These are phyloP conservation scores for Rhodosporidiobolus sp. DNA, from an alignment of 768 basidiomycete genomes.

Conservation along the genomic window DNA sequence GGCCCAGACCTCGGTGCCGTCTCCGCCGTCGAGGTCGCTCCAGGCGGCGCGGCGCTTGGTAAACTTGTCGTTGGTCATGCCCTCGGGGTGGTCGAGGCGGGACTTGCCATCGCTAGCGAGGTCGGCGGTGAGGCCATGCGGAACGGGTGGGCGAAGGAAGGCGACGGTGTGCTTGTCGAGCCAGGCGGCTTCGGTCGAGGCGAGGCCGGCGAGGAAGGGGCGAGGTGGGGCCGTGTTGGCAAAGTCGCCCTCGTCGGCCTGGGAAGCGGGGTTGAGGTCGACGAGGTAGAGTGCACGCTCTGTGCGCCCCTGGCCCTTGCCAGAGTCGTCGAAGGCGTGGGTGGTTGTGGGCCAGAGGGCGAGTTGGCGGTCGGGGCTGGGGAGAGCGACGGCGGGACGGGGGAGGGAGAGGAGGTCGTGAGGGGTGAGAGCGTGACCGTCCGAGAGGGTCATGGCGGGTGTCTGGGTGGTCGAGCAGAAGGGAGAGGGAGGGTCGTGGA, in stretches of 20 bases:
- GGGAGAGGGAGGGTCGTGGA: neutral
- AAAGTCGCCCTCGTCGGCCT: neutral
- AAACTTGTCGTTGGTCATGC: slow-evolving; percentile 23
- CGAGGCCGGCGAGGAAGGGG: slow-evolving; percentile 23
- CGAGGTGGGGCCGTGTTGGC: neutral
- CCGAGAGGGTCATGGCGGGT: neutral
- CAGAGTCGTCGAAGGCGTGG: slow-evolving; percentile 13
- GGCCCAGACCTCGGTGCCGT: slow-evolving; percentile 38
- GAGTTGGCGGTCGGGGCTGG: slow-evolving; percentile 26
- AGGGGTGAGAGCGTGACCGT: slow-evolving; percentile 17
- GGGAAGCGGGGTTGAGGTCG: neutral
- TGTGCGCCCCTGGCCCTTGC: slow-evolving; percentile 4
- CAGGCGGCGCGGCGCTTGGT: neutral
- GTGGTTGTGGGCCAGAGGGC: slow-evolving; percentile 35
- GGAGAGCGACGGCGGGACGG: slow-evolving; percentile 15
- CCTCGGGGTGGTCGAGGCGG: slow-evolving; percentile 21
- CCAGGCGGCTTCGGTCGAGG: slow-evolving; percentile 33
- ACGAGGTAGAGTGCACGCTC: slow-evolving; percentile 15
- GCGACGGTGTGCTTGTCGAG: slow-evolving; percentile 39
- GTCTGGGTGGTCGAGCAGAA: neutral
- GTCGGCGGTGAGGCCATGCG: neutral
- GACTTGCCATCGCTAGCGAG: neutral
- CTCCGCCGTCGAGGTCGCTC: slow-evolving; percentile 19
- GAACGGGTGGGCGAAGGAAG: slow-evolving; percentile 25
- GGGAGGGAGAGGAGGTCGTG: slow-evolving; percentile 39